Conservation (phyloP, 2,329 filamentous ascomycete genomes). For the Arachnopeziza araneosa region DNA sequence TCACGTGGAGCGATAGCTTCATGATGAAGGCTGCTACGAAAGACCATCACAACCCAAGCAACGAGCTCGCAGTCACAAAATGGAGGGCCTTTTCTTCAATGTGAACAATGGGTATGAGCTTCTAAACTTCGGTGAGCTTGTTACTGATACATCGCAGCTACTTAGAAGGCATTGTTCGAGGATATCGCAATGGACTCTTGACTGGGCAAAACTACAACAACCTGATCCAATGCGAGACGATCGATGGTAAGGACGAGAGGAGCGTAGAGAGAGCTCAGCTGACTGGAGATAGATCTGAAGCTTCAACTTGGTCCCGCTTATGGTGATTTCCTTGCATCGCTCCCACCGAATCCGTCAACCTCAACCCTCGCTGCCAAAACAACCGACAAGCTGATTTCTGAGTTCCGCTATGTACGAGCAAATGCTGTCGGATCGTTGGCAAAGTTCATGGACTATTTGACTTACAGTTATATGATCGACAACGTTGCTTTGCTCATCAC, state of each 20-base stretch:
- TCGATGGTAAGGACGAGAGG: conserved; percentile 65
- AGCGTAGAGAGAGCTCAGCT: background rate
- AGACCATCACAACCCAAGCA: background rate
- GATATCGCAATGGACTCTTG: conserved; percentile 90
- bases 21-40: background rate
- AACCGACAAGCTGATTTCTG: conserved; percentile 94
- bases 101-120: conserved; percentile 75
- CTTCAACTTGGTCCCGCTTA: conserved; percentile 95
- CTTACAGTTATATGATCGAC: conserved; percentile 99
- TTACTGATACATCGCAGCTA: conserved; percentile 54
- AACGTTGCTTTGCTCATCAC: conserved; percentile 98
- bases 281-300: conserved; percentile 72
- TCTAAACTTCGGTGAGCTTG: background rate
- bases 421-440: conserved; percentile 88
- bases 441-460: conserved; percentile 96
- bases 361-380: conserved; percentile 91
- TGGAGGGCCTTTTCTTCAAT: conserved; percentile 95
- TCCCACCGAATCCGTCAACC: conserved; percentile 94
- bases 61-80: conserved; percentile 36
- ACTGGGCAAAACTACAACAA: conserved; percentile 90
- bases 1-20: background rate
- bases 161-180: conserved; percentile 94
- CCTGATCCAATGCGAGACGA: conserved; percentile 93
- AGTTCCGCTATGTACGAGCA: conserved; percentile 93
- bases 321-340: conserved; percentile 89